Evolutionary conservation across 805 yeast genomes (phyloP).

Genomic region (Lachancea thermotolerans): DNA sequence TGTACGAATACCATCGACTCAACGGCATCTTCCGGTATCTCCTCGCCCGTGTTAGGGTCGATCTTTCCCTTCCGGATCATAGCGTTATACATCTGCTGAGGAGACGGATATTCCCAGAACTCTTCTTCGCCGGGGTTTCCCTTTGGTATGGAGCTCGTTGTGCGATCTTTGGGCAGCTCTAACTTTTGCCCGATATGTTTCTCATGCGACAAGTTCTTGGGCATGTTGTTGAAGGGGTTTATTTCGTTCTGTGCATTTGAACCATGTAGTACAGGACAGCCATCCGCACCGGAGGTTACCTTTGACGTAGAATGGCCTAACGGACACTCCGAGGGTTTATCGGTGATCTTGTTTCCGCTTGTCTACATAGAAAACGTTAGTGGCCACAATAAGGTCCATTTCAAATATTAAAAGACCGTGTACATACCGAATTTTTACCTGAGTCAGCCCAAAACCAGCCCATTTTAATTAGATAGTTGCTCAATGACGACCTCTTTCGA

Average conservation of each 20-base stretch:
- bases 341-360: background rate
- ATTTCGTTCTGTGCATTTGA: constrained; percentile 32
- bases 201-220: constrained; percentile 52
- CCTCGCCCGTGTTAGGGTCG: constrained; percentile 44
- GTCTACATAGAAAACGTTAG: background rate
- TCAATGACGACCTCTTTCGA: too few species aligned
- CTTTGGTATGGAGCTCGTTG: constrained; percentile 79
- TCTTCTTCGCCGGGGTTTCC: constrained; percentile 86
- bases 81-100: constrained; percentile 98
- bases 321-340: constrained; percentile 15
- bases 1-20: constrained; percentile 96
- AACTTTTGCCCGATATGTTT: constrained; percentile 75
- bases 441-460: constrained; percentile 86
- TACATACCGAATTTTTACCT: constrained; percentile 29
- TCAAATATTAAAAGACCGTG: background rate
- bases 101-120: constrained; percentile 97
- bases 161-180: constrained; percentile 74
- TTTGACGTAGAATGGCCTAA: constrained; percentile 37
- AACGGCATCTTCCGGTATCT: constrained; percentile 90
- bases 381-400: background rate
- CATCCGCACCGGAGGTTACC: constrained; percentile 15
- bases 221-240: constrained; percentile 89
- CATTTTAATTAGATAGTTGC: constrained; percentile 36
- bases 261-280: constrained; percentile 29
- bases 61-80: constrained; percentile 88